Conservation (phyloP, 1,284 basidiomycete genomes). For the Boletus hoseneyae region DNA sequence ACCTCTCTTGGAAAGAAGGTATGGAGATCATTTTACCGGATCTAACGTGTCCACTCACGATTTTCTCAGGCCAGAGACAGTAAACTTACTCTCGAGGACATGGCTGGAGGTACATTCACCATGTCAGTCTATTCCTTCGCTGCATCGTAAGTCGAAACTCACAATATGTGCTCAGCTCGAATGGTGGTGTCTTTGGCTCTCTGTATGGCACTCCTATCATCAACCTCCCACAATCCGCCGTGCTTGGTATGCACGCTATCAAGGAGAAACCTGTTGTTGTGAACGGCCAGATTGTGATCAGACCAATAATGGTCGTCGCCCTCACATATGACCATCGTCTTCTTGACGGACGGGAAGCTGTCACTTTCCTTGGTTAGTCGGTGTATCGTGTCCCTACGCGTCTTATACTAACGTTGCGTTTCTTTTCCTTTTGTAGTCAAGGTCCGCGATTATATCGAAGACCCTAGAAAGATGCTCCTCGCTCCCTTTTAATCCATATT, state of each 20-base stretch:
- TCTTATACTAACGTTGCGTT: conserved; percentile 9
- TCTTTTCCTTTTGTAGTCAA: conserved; percentile 50
- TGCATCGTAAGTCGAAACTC: neutral
- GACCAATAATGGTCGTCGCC: conserved; percentile 95
- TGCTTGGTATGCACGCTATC: conserved; percentile 96
- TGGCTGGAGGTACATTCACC: conserved; percentile 97
- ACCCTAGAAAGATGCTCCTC: conserved; percentile 57
- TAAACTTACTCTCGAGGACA: conserved; percentile 94
- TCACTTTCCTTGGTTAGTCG: conserved; percentile 91
- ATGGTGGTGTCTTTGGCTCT: conserved; percentile 98
- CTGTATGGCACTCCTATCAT: conserved; percentile 97
- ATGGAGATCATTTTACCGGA: conserved; percentile 19
- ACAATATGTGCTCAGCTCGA: conserved; percentile 61
- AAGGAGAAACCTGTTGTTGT: conserved; percentile 94
- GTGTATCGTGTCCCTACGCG: conserved; percentile 3
- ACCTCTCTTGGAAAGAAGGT: conserved; percentile 89
- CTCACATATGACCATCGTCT: conserved; percentile 96
- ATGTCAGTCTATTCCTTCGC: conserved; percentile 56
- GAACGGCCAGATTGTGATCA: conserved; percentile 91
- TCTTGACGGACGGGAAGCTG: conserved; percentile 94
- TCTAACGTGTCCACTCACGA: conserved; percentile 7
- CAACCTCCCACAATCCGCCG: conserved; percentile 94
- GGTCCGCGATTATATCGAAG: conserved; percentile 55
- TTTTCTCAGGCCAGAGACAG: conserved; percentile 79
- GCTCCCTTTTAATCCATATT: conserved; percentile 24